Evolutionary conservation across 768 basidiomycete genomes (phyloP).

Genomic region (Phlegmacium glaucopus): DNA sequence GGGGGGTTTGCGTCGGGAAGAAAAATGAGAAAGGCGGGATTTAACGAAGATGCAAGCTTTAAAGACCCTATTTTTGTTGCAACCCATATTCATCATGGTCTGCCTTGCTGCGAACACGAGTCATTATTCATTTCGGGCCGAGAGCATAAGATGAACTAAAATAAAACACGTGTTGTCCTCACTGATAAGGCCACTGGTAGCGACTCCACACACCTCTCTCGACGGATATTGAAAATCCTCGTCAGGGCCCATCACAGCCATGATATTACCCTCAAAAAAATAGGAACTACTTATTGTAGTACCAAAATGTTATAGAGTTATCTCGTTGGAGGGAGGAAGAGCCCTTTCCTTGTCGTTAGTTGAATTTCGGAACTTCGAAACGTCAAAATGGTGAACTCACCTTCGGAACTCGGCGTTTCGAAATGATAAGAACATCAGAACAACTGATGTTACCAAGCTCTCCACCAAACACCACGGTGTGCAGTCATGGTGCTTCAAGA

Average conservation of each 20-base stretch:
- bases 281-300: too few relatives aligned
- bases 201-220: too few relatives aligned
- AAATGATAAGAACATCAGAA: not conserved
- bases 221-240: too few relatives aligned
- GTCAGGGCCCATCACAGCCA: too few relatives aligned
- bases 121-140: constrained; percentile 3
- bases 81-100: constrained; percentile 15
- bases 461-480: constrained; percentile 1
- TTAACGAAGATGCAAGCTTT: not conserved
- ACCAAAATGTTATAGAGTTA: too few relatives aligned
- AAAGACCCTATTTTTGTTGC: constrained; percentile 7
- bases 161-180: not conserved
- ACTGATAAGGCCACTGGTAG: not conserved
- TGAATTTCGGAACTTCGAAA: too few relatives aligned
- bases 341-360: too few relatives aligned
- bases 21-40: not conserved
- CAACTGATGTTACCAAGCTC: not conserved
- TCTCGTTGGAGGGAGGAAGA: too few relatives aligned
- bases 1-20: not conserved
- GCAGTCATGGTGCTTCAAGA: too few relatives aligned
- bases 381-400: too few relatives aligned
- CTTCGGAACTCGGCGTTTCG: too few relatives aligned
- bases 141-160: not conserved
- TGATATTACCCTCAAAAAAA: too few relatives aligned
- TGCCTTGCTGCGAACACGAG: constrained; percentile 25